Base-by-base conservation (phyloP, 2,329 filamentous ascomycete species). In the Alternaria angustiovoidea region DNA sequence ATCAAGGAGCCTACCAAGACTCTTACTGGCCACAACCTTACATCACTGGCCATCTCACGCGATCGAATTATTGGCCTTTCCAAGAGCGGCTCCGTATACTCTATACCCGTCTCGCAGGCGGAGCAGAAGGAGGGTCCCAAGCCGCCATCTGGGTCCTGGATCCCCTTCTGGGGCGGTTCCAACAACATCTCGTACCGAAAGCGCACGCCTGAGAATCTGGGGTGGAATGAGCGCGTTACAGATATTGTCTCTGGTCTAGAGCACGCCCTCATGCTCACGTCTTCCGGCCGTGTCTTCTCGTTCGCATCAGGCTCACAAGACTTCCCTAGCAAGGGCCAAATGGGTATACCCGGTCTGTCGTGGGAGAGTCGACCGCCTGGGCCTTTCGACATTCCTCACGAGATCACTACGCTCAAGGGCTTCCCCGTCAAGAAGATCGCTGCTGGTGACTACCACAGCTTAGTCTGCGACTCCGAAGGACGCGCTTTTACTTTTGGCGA, bases 401-500 rank as follows among this genome's bases (percentile, higher is more conserved):
- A 96, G 75, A 84, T 99, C 54, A 84, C 82, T 2, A 87, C 86
- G 0, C 82, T 97, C 2, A 87, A 86, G 57, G 91, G 89, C 5
- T 90, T 90, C 65, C 85, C 91, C 5, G 88, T 95, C 46, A 80
- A 83, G 5, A 86, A 91, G 66, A 89, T 98, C 59, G 94, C 94
- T 1, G 83, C 92, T 2, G 95, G 95, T 24, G 93, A 97, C 74
- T 88, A 89, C 67, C 95, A 99, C 80, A 96, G 93, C 4, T 81
- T 96, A 1, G 91, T 88, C 0, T 84, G 93, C 16, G 92, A 94
- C 73, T 86, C 87, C 61, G 84, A 90, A 53, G 94, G 94, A 16
- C 87, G 88, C 16, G 85, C 95, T 16, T 97, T 95, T 77, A 85
- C 89, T 7, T 98, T 96, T 80, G 95, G 95, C 38, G 94, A 98